Percentiles rank a stretch among this genome's conserved stretches.
Evolutionary conservation across 2,329 filamentous ascomycete species (phyloP).

Genomic region (Metarhizium sp.): DNA sequence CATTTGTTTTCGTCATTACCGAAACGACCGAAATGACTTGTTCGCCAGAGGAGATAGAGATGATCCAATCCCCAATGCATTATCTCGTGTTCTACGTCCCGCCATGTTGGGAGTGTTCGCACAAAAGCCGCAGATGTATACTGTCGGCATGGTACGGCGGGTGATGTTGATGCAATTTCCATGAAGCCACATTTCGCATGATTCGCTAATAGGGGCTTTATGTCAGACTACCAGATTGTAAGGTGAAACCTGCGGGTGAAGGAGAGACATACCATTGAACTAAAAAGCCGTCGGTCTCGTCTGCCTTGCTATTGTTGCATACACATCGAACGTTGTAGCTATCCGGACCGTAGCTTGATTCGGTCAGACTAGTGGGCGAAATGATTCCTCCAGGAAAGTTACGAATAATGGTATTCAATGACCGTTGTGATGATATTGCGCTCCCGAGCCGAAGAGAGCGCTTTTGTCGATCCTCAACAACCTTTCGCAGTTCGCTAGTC

Average conservation of each 20-base stretch:
- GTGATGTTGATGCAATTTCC: constrained; percentile 53
- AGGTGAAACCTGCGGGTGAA: not conserved
- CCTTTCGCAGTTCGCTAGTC: constrained; percentile 48
- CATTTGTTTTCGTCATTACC: constrained; percentile 16
- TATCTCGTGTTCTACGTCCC: constrained; percentile 34
- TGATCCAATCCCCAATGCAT: constrained; percentile 22
- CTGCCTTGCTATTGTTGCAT: constrained; percentile 36
- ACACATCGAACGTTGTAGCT: constrained; percentile 45
- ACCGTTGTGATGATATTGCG: constrained; percentile 24
- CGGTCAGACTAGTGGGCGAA: constrained; percentile 43
- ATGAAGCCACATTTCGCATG: constrained; percentile 57
- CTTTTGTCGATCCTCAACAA: constrained; percentile 43
- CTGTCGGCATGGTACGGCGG: constrained; percentile 43
- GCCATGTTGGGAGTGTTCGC: constrained; percentile 48
- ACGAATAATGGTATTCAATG: constrained; percentile 21
- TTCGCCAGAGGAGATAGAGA: constrained; percentile 30
- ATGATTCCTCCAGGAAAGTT: constrained; percentile 28
- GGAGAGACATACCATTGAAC: constrained; percentile 47
- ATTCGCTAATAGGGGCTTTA: constrained; percentile 35
- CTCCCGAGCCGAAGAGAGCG: constrained; percentile 22
- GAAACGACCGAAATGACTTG: constrained; percentile 33
- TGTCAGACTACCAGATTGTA: not conserved
- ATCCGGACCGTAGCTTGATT: constrained; percentile 33
- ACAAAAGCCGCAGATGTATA: constrained; percentile 57
- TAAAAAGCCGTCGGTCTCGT: constrained; percentile 45